Percentiles rank a stretch among this genome's conserved stretches.
These are phyloP conservation scores for Graphilbum fragrans DNA, from an alignment of 2,329 filamentous ascomycete species.

Conservation along the genomic window DNA sequence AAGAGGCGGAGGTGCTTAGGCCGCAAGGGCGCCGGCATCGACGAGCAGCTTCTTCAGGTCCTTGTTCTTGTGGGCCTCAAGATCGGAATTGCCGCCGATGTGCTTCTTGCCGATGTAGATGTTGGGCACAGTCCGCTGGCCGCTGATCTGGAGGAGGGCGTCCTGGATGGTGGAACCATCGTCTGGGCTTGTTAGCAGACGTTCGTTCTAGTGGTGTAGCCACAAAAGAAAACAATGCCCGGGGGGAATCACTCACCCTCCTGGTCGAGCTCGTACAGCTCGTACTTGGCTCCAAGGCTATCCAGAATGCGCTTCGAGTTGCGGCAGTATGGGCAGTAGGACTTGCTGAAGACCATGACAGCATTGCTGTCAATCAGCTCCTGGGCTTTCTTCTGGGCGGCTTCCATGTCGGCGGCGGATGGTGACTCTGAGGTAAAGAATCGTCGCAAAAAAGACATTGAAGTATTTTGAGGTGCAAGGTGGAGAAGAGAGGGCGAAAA, in stretches of 20 bases:
- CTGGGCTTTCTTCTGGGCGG: slow-evolving; percentile 74
- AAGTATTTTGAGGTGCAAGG: slow-evolving; percentile 9
- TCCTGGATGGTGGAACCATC: slow-evolving; percentile 76
- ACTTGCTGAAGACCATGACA: slow-evolving; percentile 94
- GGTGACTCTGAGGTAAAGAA: slow-evolving; percentile 53
- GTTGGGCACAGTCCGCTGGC: slow-evolving; percentile 87
- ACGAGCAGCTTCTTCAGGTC: slow-evolving; percentile 41
- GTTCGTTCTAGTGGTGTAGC: slow-evolving; percentile 9
- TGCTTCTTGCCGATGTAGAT: slow-evolving; percentile 86
- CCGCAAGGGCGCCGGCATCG: slow-evolving; percentile 24
- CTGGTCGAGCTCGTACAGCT: slow-evolving; percentile 72
- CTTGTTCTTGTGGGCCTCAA: slow-evolving; percentile 50
- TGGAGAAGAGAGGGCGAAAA: slow-evolving; percentile 3
- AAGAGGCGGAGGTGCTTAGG: background rate
- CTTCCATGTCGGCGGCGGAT: slow-evolving; percentile 54
- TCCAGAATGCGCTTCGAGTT: slow-evolving; percentile 65
- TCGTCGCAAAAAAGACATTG: slow-evolving; percentile 57
- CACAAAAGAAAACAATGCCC: background rate
- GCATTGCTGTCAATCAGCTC: slow-evolving; percentile 78
- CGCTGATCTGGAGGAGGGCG: slow-evolving; percentile 66
- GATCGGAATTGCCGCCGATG: slow-evolving; percentile 91
- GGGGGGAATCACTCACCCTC: slow-evolving; percentile 44
- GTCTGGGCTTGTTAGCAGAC: slow-evolving; percentile 38
- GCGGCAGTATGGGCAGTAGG: slow-evolving; percentile 87
- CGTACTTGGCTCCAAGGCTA: slow-evolving; percentile 59